Evolutionary conservation across 2,329 filamentous ascomycete species (phyloP), one percentile per base, ranked within the genome.

Genomic region (Neonectria sp.): DNA sequence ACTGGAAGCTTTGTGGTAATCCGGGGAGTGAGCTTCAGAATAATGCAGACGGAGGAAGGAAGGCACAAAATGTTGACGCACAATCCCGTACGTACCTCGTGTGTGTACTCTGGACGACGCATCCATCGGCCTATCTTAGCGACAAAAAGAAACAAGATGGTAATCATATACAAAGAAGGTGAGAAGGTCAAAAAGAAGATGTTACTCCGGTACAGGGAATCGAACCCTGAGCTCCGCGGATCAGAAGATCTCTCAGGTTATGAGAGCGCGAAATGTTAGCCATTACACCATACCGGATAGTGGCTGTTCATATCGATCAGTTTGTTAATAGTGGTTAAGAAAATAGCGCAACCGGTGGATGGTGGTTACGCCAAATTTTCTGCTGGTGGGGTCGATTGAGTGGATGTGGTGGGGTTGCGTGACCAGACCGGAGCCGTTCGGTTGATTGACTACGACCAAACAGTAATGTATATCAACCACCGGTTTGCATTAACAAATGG

Each of bases 211-310:
- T 74, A 74, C 72, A 74, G 72, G 72, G 72, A 74, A 74, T 74
- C 72, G 72, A 74, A 74, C 72, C 72, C 72, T 74, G 72, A 72
- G 72, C 72, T 74, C 72, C 72, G 72, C 72, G 72, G 72, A 35
- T 51, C 62, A 40, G 37, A 45, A 66, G 25, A 67, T 74, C 72
- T 12, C 70, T 71, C 70, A 74, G 15, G 55, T 69, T 70, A 61
- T 72, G 55, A 59, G 66, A 61, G 66, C 71, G 70, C 67, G 68
- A 72, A 72, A 73, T 73, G 71, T 73, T 73, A 68, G 71, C 73
- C 73, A 75, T 71, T 75, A 75, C 73, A 75, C 73, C 73, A 75
- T 75, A 73, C 71, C 73, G 73, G 73, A 75, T 69, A 31, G n/a
- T 63, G 52, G 49, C 45, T 51, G n/a, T 43, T 56, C 31, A 33